Percentiles rank a stretch among this genome's conserved stretches.
These are phyloP conservation scores for Sporobolomyces pararoseus DNA, from an alignment of 768 basidiomycete genomes.

Conservation along the genomic window DNA sequence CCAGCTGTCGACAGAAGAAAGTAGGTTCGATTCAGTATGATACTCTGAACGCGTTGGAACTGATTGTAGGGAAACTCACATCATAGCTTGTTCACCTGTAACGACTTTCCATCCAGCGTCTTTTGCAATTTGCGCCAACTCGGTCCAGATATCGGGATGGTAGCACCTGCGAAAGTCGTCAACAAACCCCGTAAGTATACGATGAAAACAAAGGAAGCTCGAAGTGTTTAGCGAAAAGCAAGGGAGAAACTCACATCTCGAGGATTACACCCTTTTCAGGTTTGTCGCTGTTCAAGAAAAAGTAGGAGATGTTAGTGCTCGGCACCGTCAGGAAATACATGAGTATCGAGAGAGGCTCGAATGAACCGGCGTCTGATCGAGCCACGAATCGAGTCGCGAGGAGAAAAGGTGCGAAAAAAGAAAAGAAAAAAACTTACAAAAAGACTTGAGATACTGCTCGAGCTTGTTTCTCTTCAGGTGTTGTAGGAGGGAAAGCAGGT, in stretches of 20 bases:
- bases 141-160: constrained; percentile 41
- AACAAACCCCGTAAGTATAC: no score
- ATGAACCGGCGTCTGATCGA: no score
- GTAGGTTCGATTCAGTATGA: background rate
- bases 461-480: constrained; percentile 40
- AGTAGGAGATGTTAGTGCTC: background rate
- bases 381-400: no score
- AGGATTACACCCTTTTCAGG: constrained; percentile 44
- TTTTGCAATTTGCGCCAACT: constrained; percentile 33
- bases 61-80: constrained; percentile 17
- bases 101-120: constrained; percentile 43
- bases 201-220: no score
- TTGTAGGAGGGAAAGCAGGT: constrained; percentile 43
- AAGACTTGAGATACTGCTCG: constrained; percentile 39
- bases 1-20: constrained; percentile 13
- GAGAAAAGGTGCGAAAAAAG: no score
- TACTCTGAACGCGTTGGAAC: background rate
- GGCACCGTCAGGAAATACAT: background rate
- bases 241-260: constrained; percentile 44
- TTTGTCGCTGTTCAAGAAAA: constrained; percentile 34
- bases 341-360: no score
- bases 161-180: constrained; percentile 32
- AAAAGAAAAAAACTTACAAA: no score
- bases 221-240: no score
- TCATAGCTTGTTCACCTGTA: constrained; percentile 43